Evolutionary conservation across 2,329 filamentous ascomycete species (phyloP), one percentile per base, ranked within the genome.

Genomic region (Venturiaceae sp.): DNA sequence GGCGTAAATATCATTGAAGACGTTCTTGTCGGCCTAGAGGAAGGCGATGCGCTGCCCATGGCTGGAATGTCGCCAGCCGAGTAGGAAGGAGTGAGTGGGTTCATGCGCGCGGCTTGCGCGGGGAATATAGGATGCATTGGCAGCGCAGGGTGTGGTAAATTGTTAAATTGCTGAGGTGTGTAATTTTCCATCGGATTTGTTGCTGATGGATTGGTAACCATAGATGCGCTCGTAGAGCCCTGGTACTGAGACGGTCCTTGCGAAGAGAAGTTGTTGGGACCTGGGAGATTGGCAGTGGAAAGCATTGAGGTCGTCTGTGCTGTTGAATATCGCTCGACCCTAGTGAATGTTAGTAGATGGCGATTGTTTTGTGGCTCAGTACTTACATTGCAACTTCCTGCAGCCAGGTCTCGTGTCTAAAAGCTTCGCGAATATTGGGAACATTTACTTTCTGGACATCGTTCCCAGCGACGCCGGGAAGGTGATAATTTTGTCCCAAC

Each of bases 361-460:
- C 19, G 23, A 11, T 2, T 11, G 14, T 23, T 21, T n/a, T 36
- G 8, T 3, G 8, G 11, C 6, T 23, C 26, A 19, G 36, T 58
- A 77, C 84, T 80, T 76, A 92, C 92, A 97, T 88, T 55, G 85
- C 82, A 65, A 89, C 79, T 73, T 99, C 94, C 66, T 92, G 87
- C 58, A 86, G 74, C 66, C 95, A 77, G 0, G 92, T 97, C 66
- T 95, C 87, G 66, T 96, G 84, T 58, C 94, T 81, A 69, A 95
- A 99, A 53, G 90, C 88, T 69, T 95, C 90, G 58, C 94, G 82
- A 61, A 96, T 87, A 71, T 96, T 90, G 3, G 94, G 94, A 7
- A 99, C 90, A 69, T 99, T 99, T 60, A 90, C 96, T 75, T 97
- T 96, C 55, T 88, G 87, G 81, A 97, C 94, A 63, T 87, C 86